Evolutionary conservation across 176 grass and related monocot genomes (phyloP), one percentile per base, ranked within the genome.

Genomic region (Oryza punctata): DNA sequence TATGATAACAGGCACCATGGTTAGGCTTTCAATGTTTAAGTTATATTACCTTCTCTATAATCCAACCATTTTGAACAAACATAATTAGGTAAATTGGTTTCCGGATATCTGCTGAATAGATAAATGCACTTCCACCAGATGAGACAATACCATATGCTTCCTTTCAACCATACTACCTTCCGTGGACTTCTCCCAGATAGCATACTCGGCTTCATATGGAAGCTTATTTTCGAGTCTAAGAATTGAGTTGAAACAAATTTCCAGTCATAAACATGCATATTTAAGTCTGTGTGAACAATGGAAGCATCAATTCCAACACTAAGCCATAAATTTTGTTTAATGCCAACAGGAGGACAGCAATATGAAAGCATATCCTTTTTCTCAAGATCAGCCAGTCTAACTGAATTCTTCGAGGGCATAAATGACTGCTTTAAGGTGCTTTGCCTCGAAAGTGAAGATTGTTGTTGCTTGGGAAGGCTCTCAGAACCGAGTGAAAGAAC

Each of bases 211-310:
- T 86, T 95, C 91, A 59, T 79, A 90, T 7, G 96, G 96, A 74
- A 98, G 91, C 77, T 95, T 98, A 85, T 98, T 98, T 91, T 98
- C 96, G 79, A 98, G 88, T 76, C 93, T 87, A 76, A 98, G 79
- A 85, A 87, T 87, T 54, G 96, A 95, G 91, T 93, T 98, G 80
- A 98, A 74, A 72, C 91, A 98, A 59, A 98, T 93, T 84, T 95
- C 96, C 93, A 98, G 83, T 98, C 93, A 65, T 84, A 91, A 76
- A 98, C 80, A 79, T 93, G 91, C 49, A 91, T 69, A 85, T 98
- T 98, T 73, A 98, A 73, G 60, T 98, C 93, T 32, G 96, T 95
- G 79, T 95, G 92, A 91, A 98, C 82, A 81, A 94, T 87, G 18
- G 96, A 93, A 71, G 93, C 91, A 88, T 98, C 91, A 29, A 91